phyloP scores from a whole-genome alignment of 1,284 basidiomycete genomes.

The Trametes hirsuta region DNA sequence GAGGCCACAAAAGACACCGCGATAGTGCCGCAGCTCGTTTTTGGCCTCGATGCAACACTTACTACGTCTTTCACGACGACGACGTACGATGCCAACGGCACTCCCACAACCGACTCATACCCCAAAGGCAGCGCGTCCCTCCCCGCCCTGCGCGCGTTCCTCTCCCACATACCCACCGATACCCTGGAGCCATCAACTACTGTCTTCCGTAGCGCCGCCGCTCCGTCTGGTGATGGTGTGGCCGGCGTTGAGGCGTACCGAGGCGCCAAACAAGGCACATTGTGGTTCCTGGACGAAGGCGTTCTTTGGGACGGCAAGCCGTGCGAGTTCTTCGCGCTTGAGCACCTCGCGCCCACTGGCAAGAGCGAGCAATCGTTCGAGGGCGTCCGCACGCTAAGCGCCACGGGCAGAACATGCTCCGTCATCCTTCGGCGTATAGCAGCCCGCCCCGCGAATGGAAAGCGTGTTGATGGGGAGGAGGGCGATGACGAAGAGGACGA shows the following conservation, averaged over 20 bases:
- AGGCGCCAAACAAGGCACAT: slow-evolving; percentile 66
- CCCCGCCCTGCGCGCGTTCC: slow-evolving; percentile 51
- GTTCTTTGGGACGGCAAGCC: slow-evolving; percentile 76
- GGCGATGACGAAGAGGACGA: slow-evolving; percentile 38
- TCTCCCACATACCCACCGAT: slow-evolving; percentile 49
- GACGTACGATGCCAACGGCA: slow-evolving; percentile 26
- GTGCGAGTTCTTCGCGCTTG: slow-evolving; percentile 74
- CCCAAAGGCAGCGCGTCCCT: slow-evolving; percentile 57
- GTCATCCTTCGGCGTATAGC: slow-evolving; percentile 53
- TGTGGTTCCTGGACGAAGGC: slow-evolving; percentile 72
- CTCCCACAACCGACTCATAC: slow-evolving; percentile 28
- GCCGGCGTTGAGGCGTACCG: slow-evolving; percentile 71
- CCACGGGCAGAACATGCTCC: slow-evolving; percentile 68
- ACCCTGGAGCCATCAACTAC: slow-evolving; percentile 52
- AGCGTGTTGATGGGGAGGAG: slow-evolving; percentile 30
- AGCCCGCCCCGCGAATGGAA: slow-evolving; percentile 14
- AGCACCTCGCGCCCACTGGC: slow-evolving; percentile 46
- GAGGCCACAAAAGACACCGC: slow-evolving; percentile 31
- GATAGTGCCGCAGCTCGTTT: slow-evolving; percentile 50
- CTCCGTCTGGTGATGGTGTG: slow-evolving; percentile 36
- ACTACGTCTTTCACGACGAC: slow-evolving; percentile 43
- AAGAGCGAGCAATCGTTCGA: slow-evolving; percentile 37
- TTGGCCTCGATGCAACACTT: slow-evolving; percentile 62
- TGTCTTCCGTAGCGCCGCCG: slow-evolving; percentile 56
- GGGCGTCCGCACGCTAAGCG: slow-evolving; percentile 64